phyloP scores from a whole-genome alignment of 2,329 filamentous ascomycete genomes.

The Sclerotinia subarctica region DNA sequence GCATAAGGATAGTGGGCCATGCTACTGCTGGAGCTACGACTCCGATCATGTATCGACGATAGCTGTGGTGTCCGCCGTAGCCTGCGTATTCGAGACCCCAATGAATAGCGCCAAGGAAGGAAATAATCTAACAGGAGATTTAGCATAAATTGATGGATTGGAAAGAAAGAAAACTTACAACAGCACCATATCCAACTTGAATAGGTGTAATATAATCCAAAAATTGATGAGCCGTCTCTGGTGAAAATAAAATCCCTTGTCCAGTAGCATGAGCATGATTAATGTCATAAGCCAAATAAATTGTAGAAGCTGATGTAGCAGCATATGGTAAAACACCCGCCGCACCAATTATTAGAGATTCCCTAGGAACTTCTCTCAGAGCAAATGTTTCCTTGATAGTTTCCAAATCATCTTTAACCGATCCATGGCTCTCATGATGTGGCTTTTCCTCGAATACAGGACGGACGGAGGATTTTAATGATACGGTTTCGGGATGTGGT shows the following conservation, averaged over 20 bases:
- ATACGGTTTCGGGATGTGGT: slow-evolving; percentile 58
- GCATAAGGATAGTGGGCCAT: slow-evolving; percentile 86
- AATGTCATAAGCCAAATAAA: slow-evolving; percentile 79
- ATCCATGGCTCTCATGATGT: slow-evolving; percentile 44
- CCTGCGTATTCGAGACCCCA: slow-evolving; percentile 85
- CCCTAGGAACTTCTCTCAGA: slow-evolving; percentile 61
- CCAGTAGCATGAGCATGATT: slow-evolving; percentile 64
- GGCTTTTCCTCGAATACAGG: slow-evolving; percentile 46
- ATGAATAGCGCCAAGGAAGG: slow-evolving; percentile 89
- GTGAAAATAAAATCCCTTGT: slow-evolving; percentile 59
- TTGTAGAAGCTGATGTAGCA: slow-evolving; percentile 76
- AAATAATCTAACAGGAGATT: slow-evolving; percentile 63
- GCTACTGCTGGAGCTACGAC: slow-evolving; percentile 75
- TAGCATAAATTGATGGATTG: slow-evolving; percentile 12
- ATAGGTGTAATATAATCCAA: slow-evolving; percentile 78
- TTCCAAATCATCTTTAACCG: slow-evolving; percentile 55
- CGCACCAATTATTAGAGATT: slow-evolving; percentile 65
- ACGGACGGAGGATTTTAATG: slow-evolving; percentile 54
- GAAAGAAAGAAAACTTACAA: slow-evolving; percentile 51
- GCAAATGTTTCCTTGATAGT: slow-evolving; percentile 68
- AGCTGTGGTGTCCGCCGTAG: slow-evolving; percentile 64
- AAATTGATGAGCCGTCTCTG: slow-evolving; percentile 67
- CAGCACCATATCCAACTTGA: slow-evolving; percentile 86
- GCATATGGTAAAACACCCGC: slow-evolving; percentile 84
- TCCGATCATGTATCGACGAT: slow-evolving; percentile 79